phyloP scores from a whole-genome alignment of 345 rosid genomes.

The Linum lewisii region DNA sequence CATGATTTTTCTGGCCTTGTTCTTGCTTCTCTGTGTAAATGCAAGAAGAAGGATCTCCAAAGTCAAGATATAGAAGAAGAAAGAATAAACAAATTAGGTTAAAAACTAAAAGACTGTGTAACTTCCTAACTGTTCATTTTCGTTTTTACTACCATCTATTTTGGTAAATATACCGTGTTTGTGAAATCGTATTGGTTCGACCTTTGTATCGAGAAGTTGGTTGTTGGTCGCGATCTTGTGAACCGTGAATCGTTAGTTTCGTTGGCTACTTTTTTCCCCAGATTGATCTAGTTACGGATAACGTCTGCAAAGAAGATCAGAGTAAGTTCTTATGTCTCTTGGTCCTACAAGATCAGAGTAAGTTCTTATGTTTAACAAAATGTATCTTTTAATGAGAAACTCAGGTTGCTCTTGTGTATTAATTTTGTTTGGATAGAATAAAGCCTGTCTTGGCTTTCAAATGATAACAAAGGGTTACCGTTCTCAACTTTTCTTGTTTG shows the following conservation, averaged over 20 bases:
- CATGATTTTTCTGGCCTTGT: conserved; percentile 28
- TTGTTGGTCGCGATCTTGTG: too few relatives aligned
- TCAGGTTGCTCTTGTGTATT: neutral
- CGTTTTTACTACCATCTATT: too few relatives aligned
- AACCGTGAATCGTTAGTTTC: too few relatives aligned
- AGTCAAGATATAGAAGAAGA: conserved; percentile 43
- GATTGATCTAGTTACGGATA: too few relatives aligned
- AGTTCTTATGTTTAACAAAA: conserved; percentile 12
- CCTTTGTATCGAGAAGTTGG: too few relatives aligned
- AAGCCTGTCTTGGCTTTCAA: neutral
- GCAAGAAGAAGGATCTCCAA: conserved; percentile 60
- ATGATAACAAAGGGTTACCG: neutral
- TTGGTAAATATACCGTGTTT: too few relatives aligned
- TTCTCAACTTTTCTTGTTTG: too few relatives aligned
- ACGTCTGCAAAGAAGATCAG: too few relatives aligned
- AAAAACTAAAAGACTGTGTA: too few relatives aligned
- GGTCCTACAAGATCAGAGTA: conserved; percentile 95
- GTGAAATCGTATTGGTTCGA: too few relatives aligned
- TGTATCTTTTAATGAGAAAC: conserved; percentile 2
- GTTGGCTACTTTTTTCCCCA: too few relatives aligned
- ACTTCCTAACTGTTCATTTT: too few relatives aligned
- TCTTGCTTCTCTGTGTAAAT: conserved; percentile 44
- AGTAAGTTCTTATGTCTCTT: conserved; percentile 93
- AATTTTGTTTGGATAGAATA: neutral
- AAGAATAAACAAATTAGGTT: neutral